Conservation (phyloP, 371 early-diverging fungal species). For the Sporodiniella umbellata region DNA sequence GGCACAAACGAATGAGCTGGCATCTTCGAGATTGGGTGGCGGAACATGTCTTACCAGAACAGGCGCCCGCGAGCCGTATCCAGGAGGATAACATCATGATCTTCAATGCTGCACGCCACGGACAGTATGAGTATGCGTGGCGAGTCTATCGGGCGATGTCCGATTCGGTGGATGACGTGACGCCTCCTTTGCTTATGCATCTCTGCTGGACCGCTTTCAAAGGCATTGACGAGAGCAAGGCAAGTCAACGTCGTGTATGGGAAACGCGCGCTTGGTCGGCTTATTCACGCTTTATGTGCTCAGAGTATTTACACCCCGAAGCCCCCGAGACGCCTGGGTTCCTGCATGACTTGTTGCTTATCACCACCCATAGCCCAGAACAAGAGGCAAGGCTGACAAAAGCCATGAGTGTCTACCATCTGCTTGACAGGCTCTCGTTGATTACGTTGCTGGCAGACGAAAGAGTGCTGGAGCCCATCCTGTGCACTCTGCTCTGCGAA, state of each 20-base stretch:
- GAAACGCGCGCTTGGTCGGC: conserved; percentile 36
- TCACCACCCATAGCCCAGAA: conserved; percentile 30
- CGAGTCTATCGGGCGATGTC: conserved; percentile 29
- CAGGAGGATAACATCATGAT: conserved; percentile 42
- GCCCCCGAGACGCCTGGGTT: conserved; percentile 34
- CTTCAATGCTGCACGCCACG: conserved; percentile 17
- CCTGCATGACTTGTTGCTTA: conserved; percentile 27
- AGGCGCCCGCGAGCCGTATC: conserved; percentile 14
- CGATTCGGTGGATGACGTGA: conserved; percentile 25
- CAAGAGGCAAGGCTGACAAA: conserved; percentile 26
- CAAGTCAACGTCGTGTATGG: conserved; percentile 28
- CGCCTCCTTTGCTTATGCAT: conserved; percentile 34
- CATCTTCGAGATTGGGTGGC: conserved; percentile 20
- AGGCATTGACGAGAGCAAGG: conserved; percentile 9
- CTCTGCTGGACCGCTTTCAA: conserved; percentile 34
- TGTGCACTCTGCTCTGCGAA: conserved; percentile 29
- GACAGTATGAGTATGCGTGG: conserved; percentile 42
- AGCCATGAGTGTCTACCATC: conserved; percentile 25
- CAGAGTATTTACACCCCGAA: conserved; percentile 31
- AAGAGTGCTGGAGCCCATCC: conserved; percentile 30
- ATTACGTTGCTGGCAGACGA: conserved; percentile 27
- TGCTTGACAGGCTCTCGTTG: conserved; percentile 19
- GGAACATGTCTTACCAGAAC: conserved; percentile 11
- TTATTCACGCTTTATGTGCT: conserved; percentile 39
- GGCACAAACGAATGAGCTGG: background rate